Conservation (phyloP, 2,329 filamentous ascomycete genomes). For the Penicillium occitanis region DNA sequence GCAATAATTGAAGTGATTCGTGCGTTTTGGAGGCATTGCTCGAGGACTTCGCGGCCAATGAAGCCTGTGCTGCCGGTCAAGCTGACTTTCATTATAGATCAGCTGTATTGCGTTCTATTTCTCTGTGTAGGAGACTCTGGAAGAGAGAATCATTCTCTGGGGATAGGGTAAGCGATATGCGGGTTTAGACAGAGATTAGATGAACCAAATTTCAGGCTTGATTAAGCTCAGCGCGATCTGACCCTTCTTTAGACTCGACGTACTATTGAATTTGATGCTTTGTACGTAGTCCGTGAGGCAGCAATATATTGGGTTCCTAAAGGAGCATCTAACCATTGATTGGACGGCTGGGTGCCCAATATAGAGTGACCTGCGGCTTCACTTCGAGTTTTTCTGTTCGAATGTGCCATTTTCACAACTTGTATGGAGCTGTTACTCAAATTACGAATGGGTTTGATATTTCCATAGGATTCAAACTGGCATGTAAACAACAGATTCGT, state of each 20-base stretch:
- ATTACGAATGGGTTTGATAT: background rate
- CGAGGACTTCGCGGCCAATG: background rate
- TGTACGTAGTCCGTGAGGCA: background rate
- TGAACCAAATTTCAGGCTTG: background rate
- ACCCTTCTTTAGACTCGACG: background rate
- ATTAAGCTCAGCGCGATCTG: slow-evolving; percentile 1
- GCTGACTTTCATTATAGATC: background rate
- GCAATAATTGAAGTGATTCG: background rate
- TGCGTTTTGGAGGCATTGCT: background rate
- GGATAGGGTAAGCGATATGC: background rate
- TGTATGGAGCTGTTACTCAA: background rate
- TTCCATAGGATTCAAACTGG: background rate
- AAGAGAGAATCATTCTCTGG: background rate
- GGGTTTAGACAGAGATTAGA: slow-evolving; percentile 1
- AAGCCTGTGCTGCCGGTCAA: background rate
- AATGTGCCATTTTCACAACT: background rate
- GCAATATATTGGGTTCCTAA: background rate
- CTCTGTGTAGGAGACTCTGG: background rate
- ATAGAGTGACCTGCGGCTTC: background rate
- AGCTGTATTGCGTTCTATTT: background rate
- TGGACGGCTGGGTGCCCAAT: background rate
- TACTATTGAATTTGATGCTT: background rate
- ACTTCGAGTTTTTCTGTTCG: background rate
- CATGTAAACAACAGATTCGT: background rate
- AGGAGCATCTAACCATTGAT: background rate